Percentiles rank a stretch among this genome's conserved stretches.
These are phyloP conservation scores for Pseudogymnoascus sp. DNA, from an alignment of 2,329 filamentous ascomycete genomes.

Conservation along the genomic window DNA sequence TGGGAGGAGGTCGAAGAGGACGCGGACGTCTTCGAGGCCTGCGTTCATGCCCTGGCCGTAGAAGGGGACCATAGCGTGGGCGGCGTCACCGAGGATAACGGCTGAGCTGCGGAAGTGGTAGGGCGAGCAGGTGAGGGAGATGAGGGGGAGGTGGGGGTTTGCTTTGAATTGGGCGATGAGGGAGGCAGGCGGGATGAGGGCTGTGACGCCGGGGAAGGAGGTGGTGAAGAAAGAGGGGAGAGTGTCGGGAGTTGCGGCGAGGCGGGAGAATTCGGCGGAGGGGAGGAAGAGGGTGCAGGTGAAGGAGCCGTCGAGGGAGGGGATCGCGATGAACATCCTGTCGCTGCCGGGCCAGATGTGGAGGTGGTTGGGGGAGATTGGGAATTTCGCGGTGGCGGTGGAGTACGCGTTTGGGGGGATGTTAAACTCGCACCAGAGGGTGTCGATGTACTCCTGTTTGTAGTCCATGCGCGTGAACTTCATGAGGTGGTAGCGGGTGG, in stretches of 20 bases:
- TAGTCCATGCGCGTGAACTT: conserved; percentile 89
- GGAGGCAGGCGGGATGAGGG: conserved; percentile 57
- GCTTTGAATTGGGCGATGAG: conserved; percentile 65
- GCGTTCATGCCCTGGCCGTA: conserved; percentile 98
- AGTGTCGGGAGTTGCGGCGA: conserved; percentile 54
- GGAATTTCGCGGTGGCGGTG: conserved; percentile 45
- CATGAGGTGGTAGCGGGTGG: conserved; percentile 89
- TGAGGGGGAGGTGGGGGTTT: conserved; percentile 86
- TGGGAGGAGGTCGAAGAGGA: conserved; percentile 68
- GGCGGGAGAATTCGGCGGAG: conserved; percentile 54
- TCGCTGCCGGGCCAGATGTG: conserved; percentile 95
- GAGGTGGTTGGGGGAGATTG: conserved; percentile 83
- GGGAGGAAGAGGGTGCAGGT: conserved; percentile 92
- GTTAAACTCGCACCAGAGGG: conserved; percentile 92
- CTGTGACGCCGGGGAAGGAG: conserved; percentile 80
- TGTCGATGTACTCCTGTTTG: conserved; percentile 90
- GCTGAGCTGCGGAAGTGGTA: conserved; percentile 71
- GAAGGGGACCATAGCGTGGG: conserved; percentile 97
- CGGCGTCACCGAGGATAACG: conserved; percentile 86
- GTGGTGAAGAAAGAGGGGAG: conserved; percentile 68
- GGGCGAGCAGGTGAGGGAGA: conserved; percentile 86
- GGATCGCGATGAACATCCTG: conserved; percentile 98
- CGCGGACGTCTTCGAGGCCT: conserved; percentile 84
- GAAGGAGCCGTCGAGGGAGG: conserved; percentile 77
- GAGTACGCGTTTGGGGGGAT: conserved; percentile 47